These are phyloP conservation scores for Pythium phragmiticola DNA, from an alignment of 352 stramenopile species.

Conservation along the genomic window DNA sequence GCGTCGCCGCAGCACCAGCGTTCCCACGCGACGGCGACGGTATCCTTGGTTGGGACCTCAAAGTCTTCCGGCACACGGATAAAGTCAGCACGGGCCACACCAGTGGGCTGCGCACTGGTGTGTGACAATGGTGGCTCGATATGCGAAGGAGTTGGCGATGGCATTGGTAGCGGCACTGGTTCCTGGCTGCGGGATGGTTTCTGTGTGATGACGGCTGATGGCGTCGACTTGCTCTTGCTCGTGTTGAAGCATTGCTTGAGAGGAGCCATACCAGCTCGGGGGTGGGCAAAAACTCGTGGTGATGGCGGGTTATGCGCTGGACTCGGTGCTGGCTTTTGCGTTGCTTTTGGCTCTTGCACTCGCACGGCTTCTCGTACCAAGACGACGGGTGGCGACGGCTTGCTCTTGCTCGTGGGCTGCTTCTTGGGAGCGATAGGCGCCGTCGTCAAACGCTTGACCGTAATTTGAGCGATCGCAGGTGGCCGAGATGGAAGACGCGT, in stretches of 20 bases:
- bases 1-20: conserved; percentile 29
- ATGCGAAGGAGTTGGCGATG: not conserved
- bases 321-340: too few species aligned
- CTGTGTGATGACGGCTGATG: too few species aligned
- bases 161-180: too few species aligned
- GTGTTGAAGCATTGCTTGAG: too few species aligned
- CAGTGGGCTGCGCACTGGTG: not conserved
- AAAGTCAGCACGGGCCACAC: not conserved
- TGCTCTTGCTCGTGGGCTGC: not conserved
- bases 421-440: not conserved
- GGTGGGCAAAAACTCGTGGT: too few species aligned
- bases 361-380: not conserved
- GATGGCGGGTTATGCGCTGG: too few species aligned
- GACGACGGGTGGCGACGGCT: too few species aligned
- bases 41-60: conserved; percentile 27
- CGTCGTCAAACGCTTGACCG: not conserved
- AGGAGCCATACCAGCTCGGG: too few species aligned
- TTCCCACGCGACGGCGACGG: conserved; percentile 20
- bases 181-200: too few species aligned
- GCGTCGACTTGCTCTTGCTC: too few species aligned
- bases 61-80: conserved; percentile 12
- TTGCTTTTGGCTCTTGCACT: not conserved
- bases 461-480: not conserved
- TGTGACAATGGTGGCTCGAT: not conserved
- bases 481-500: conserved; percentile 2